Conservation (phyloP, 2,329 filamentous ascomycete genomes). For the Botrytis deweyae region DNA sequence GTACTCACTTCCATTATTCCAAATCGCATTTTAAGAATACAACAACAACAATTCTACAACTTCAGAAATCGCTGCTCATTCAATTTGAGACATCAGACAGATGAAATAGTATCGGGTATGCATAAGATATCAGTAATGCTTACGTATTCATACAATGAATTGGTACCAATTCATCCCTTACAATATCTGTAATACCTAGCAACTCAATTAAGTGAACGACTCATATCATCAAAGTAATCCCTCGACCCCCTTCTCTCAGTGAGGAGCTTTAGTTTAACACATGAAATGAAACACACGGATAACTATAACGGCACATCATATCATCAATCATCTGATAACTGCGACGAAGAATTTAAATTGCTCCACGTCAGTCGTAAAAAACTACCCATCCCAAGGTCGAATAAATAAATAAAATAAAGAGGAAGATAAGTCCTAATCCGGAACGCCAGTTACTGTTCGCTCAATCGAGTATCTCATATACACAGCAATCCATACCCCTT, state of each 20-base stretch:
- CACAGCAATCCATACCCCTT: conserved; percentile 23
- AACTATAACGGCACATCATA: neutral
- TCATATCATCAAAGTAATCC: neutral
- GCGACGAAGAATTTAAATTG: conserved; percentile 7
- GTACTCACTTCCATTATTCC: too few relatives aligned
- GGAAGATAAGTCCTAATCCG: neutral
- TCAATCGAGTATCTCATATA: conserved; percentile 25
- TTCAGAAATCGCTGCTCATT: neutral
- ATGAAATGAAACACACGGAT: neutral
- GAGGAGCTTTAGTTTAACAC: neutral
- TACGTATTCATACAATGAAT: neutral
- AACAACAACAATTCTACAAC: neutral
- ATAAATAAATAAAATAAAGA: conserved; percentile 1
- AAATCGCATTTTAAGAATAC: neutral
- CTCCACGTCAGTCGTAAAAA: conserved; percentile 8
- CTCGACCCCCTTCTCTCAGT: neutral
- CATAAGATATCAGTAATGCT: neutral
- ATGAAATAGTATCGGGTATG: neutral
- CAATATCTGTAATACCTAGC: neutral
- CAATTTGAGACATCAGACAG: neutral
- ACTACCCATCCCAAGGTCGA: conserved; percentile 10
- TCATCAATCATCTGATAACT: neutral
- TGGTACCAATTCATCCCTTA: neutral
- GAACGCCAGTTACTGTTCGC: conserved; percentile 15
- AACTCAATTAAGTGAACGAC: neutral